Conservation (phyloP, 179 eudicot species). For the Silene coronaria region DNA sequence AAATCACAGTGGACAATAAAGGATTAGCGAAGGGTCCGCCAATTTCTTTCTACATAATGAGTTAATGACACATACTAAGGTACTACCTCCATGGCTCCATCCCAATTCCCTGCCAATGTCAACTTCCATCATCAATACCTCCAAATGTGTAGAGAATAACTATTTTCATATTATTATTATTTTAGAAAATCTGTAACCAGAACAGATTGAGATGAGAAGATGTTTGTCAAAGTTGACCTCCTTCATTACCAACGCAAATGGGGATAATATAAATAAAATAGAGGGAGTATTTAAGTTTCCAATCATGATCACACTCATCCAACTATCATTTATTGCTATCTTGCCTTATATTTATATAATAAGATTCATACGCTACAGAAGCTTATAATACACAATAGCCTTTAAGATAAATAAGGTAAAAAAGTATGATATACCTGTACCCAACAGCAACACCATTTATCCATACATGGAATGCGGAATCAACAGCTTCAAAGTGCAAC, state of each 20-base stretch:
- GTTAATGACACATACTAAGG: not conserved
- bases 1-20: not conserved
- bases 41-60: not conserved
- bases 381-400: not conserved
- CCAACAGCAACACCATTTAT: conserved; percentile 81
- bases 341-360: not conserved
- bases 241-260: not conserved
- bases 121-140: not conserved
- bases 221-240: no score
- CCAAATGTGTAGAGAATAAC: not conserved
- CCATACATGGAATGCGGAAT: conserved; percentile 93
- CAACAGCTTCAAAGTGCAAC: conserved; percentile 92
- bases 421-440: conserved; percentile 57
- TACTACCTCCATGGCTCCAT: not conserved
- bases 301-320: not conserved
- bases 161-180: no score
- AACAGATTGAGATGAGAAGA: no score
- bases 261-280: not conserved
- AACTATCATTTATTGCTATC: not conserved
- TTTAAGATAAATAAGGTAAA: not conserved
- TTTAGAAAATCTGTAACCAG: no score
- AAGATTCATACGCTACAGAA: not conserved
- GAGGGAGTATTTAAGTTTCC: not conserved
- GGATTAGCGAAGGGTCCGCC: not conserved
- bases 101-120: not conserved